These are phyloP conservation scores for Tritrichomonas foetus DNA, from an alignment of 208 protist species.

Conservation along the genomic window DNA sequence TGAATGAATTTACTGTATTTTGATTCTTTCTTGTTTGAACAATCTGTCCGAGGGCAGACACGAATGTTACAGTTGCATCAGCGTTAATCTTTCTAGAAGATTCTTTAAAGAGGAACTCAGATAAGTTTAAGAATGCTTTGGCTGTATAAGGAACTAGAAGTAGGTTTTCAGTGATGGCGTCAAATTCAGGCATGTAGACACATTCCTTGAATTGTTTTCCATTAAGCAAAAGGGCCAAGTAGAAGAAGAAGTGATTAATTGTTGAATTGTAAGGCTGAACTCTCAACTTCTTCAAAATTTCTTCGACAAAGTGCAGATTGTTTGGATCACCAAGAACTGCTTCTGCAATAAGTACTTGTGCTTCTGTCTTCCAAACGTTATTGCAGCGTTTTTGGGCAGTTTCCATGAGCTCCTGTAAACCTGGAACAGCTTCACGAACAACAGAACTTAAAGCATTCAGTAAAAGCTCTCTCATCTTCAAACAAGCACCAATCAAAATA, in stretches of 20 bases:
- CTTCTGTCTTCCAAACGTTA: not conserved
- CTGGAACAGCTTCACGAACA: not conserved
- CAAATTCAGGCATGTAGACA: not conserved
- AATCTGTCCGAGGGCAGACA: not conserved
- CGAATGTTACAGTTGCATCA: not conserved
- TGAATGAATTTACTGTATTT: not conserved
- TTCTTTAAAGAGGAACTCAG: not conserved
- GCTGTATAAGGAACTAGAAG: not conserved
- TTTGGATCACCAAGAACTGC: not conserved
- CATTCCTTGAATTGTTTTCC: not conserved
- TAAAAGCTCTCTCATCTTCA: not conserved
- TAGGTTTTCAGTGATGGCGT: not conserved
- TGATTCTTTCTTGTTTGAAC: not conserved
- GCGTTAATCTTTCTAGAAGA: not conserved
- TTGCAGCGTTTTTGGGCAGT: not conserved
- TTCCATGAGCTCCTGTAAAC: not conserved
- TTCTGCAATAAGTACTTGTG: not conserved
- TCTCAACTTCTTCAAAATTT: not conserved
- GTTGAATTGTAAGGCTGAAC: not conserved
- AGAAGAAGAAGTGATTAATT: not conserved
- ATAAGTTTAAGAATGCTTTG: not conserved
- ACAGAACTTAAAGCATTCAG: not conserved
- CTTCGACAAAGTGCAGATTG: not conserved
- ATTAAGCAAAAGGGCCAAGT: not conserved
- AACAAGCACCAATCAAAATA: not conserved